These are phyloP conservation scores for Fereydounia khargensis DNA, from an alignment of 1,284 basidiomycete genomes.

Conservation along the genomic window DNA sequence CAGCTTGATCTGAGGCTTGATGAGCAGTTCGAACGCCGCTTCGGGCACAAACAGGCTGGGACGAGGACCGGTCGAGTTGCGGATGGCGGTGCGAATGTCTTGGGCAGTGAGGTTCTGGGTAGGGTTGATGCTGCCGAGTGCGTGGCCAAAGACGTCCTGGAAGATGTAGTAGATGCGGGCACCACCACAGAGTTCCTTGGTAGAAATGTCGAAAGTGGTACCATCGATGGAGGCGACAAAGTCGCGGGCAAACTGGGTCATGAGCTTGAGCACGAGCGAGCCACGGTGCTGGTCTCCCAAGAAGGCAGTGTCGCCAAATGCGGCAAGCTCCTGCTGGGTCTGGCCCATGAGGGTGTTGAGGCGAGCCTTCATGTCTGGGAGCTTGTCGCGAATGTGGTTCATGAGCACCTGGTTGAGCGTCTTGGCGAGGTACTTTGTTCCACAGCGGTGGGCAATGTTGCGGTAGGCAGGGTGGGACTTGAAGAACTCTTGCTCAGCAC, in stretches of 20 bases:
- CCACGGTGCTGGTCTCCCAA: conserved; percentile 86
- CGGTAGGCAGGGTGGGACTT: conserved; percentile 82
- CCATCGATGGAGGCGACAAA: conserved; percentile 97
- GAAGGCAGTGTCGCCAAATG: conserved; percentile 90
- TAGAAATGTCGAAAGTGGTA: conserved; percentile 93
- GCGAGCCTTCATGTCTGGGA: conserved; percentile 99
- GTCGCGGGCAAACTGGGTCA: conserved; percentile 98
- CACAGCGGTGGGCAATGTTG: conserved; percentile 95
- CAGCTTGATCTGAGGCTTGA: conserved; percentile 98
- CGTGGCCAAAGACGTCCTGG: conserved; percentile 94
- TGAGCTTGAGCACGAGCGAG: conserved; percentile 67
- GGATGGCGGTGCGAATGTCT: conserved; percentile 96
- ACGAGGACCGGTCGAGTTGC: conserved; percentile 94
- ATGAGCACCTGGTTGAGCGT: conserved; percentile 92
- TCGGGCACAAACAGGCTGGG: conserved; percentile 97
- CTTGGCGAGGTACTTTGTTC: conserved; percentile 90
- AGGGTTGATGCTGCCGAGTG: conserved; percentile 84
- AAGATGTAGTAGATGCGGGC: conserved; percentile 99
- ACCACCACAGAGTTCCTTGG: conserved; percentile 96
- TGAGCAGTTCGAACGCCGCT: conserved; percentile 91
- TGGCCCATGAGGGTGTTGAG: conserved; percentile 98
- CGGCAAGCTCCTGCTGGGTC: conserved; percentile 94
- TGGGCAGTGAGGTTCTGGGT: conserved; percentile 85
- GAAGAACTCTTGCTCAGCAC: conserved; percentile 90
- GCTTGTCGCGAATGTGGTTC: conserved; percentile 96